Percentiles rank a stretch among this genome's conserved stretches.
Evolutionary conservation across 2,329 filamentous ascomycete species (phyloP).

Genomic region (Fusarium sp.): DNA sequence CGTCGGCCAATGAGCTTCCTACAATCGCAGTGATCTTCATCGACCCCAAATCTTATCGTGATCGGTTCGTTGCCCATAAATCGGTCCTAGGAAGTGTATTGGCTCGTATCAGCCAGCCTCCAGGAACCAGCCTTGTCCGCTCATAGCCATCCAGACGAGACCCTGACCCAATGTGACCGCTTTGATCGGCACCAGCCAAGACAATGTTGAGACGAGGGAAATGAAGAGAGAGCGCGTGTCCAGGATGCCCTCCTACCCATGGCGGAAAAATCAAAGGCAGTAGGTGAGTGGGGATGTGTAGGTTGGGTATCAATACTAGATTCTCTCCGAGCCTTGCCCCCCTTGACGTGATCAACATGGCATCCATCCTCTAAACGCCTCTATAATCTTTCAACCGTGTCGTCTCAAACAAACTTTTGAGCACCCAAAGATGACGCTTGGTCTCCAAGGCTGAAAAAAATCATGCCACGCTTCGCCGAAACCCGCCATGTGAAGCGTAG

Average conservation of each 20-base stretch:
- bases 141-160: slow-evolving; percentile 56
- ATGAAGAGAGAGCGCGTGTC: not conserved
- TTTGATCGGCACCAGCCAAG: not conserved
- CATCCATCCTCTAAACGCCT: slow-evolving; percentile 33
- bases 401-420: slow-evolving; percentile 6
- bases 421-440: slow-evolving; percentile 4
- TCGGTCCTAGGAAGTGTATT: slow-evolving; percentile 50
- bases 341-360: slow-evolving; percentile 28
- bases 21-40: slow-evolving; percentile 55
- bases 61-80: slow-evolving; percentile 53
- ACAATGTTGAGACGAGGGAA: not conserved
- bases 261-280: slow-evolving; percentile 29
- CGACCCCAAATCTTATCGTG: slow-evolving; percentile 51
- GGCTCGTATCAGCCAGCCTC: slow-evolving; percentile 52
- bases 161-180: slow-evolving; percentile 10
- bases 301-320: slow-evolving; percentile 36
- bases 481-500: not conserved
- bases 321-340: slow-evolving; percentile 16
- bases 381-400: slow-evolving; percentile 23
- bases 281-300: not conserved
- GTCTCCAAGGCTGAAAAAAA: slow-evolving; percentile 12
- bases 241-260: not conserved
- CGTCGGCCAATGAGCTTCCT: slow-evolving; percentile 51
- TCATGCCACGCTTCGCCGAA: slow-evolving; percentile 12
- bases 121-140: slow-evolving; percentile 40